Base-by-base conservation (phyloP, 2,329 filamentous ascomycete species). In the Hypoxylon sp. region DNA sequence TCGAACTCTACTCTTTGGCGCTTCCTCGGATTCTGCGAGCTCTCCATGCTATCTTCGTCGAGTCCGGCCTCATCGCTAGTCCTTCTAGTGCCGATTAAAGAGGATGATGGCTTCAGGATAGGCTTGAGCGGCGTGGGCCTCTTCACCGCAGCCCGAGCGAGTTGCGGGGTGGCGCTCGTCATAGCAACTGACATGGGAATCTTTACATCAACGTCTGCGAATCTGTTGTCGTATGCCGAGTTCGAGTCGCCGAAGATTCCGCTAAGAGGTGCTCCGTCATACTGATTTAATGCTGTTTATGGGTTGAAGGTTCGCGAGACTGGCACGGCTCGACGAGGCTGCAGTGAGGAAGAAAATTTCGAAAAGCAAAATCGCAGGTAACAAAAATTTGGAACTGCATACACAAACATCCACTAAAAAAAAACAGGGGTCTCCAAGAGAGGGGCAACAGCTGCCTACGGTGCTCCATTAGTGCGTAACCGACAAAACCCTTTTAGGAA, bases 1-100 rank as follows among this genome's bases (percentile, higher is more conserved):
- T 88, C 85, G 68, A 88, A 88, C 48, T 85, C 78, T 50, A 89
- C 86, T 71, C 83, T 87, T 64, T 83, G 83, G 36, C 85, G 82
- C 73, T 88, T 88, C 32, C 75, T 79, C 2, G 82, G 83, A 68
- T 79, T 84, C 52, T 81, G 78, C 12, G 77, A 74, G 22, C 80
- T 77, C 30, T 78, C 73, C 36, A 70, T 70, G 33, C 20, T 72
- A 59, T 67, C 64, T 11, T 82, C 79, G 57, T 80, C 80, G 40
- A 79, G 73, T 32, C 76, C 78, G 61, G 79, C 80, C 71, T 85
- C 78, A 61, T 81, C 79, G 61, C 78, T 75, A 67, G 70, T 59
- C 61, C 82, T 83, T 65, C 80, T 77, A 28, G 79, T 77, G 57
- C 83, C 81, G 8, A 85, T 75, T 8, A 84, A 70, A 12, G 83